These are phyloP conservation scores for Colletotrichum tanaceti DNA, from an alignment of 2,329 filamentous ascomycete genomes.

Conservation along the genomic window DNA sequence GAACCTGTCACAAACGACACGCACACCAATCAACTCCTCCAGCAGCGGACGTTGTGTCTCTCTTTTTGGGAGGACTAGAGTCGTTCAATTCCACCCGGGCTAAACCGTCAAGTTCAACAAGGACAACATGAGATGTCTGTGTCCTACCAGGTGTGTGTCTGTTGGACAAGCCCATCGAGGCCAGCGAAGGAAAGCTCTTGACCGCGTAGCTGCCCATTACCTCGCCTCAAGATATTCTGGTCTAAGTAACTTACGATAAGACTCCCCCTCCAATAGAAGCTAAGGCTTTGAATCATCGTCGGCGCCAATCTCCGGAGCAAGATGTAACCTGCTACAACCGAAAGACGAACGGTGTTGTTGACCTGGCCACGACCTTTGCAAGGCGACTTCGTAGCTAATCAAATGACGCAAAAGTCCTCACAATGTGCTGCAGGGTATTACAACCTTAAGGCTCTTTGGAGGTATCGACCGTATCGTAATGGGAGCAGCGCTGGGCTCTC, in stretches of 20 bases:
- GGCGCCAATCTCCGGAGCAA: constrained; percentile 70
- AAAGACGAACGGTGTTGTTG: constrained; percentile 80
- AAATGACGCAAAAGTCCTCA: constrained; percentile 74
- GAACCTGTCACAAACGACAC: background rate
- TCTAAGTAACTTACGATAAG: rapidly evolving
- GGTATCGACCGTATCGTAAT: constrained; percentile 79
- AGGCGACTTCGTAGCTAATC: constrained; percentile 68
- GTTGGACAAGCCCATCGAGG: constrained; percentile 65
- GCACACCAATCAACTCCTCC: constrained; percentile 59
- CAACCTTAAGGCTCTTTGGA: constrained; percentile 75
- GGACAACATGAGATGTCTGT: constrained; percentile 73
- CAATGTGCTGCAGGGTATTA: constrained; percentile 79
- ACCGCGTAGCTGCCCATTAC: no score
- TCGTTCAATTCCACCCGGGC: constrained; percentile 75
- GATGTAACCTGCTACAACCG: constrained; percentile 73
- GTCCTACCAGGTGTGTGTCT: constrained; percentile 75
- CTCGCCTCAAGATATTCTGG: no score
- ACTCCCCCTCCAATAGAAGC: no score
- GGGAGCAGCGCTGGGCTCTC: constrained; percentile 74
- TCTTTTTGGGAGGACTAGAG: constrained; percentile 74
- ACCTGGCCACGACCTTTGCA: constrained; percentile 75
- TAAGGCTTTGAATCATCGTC: constrained; percentile 51
- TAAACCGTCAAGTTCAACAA: constrained; percentile 69
- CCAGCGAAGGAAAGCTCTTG: no score
- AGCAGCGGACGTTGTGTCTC: constrained; percentile 78